Evolutionary conservation across 2,329 filamentous ascomycete genomes (phyloP), one percentile per base, ranked within the genome.

Genomic region (Sarocladium strictum): DNA sequence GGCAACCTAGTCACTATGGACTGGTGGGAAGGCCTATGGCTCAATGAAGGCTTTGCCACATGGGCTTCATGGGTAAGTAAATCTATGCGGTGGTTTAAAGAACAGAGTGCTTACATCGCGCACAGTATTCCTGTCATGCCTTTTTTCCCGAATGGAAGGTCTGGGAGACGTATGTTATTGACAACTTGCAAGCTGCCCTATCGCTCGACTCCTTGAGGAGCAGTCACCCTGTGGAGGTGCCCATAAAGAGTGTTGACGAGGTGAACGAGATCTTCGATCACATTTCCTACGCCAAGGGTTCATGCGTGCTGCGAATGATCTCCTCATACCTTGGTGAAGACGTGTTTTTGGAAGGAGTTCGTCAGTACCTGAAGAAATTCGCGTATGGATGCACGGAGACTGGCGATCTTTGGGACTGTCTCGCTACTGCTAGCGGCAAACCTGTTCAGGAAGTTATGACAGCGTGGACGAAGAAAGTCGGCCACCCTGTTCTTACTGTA

Each of bases 131-230:
- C 41, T 95, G 90, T 79, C 93, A 97, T 69, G 81, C 82, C 56
- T 97, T 97, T 77, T 97, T 92, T 72, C 93, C 93, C 9, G 93
- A 97, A 71, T 97, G 93, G 93, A 96, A 96, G 72, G 90, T 97
- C 14, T 97, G 93, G 93, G 84, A 97, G 71, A 87, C 85, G 26
- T 97, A 96, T 68, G 92, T 97, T 55, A 92, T 89, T 29, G 92
- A 97, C 66, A 96, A 90, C 64, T 80, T 97, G 55, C 90, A 96
- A 68, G 86, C 89, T 59, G 93, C 93, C 2, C 78, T 97, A 35
- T 86, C 86, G 21, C 81, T 97, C 5, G 93, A 97, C 69, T 95
- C 92, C 3, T 76, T 97, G 53, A 85, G 93, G 62, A 97, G 91
- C 81, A 96, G 90, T 65, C 93, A 97, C 69, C 93, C 93, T 5